A percentile compares a stretch with the other conserved stretches of the same genome.
These are phyloP conservation scores for Oryza brachyantha DNA, from an alignment of 176 grass and related monocot genomes.

Conservation along the genomic window DNA sequence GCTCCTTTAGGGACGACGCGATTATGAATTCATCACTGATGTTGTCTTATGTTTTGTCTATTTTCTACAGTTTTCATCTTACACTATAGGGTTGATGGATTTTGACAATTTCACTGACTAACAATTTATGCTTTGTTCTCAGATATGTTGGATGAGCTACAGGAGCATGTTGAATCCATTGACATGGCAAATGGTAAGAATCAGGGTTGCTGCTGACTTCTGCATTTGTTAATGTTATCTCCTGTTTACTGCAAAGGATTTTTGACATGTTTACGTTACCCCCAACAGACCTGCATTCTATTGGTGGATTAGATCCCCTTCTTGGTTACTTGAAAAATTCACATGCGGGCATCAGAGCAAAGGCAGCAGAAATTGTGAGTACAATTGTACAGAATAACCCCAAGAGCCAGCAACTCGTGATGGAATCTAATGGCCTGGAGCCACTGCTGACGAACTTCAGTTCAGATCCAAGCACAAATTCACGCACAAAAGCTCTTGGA, in stretches of 20 bases:
- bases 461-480: slow-evolving; percentile 57
- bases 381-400: slow-evolving; percentile 94
- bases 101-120: not conserved
- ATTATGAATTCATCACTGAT: not conserved
- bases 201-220: not conserved
- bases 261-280: slow-evolving; percentile 14
- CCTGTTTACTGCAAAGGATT: not conserved
- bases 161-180: slow-evolving; percentile 77
- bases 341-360: slow-evolving; percentile 79
- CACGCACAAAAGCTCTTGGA: slow-evolving; percentile 89
- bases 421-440: slow-evolving; percentile 79
- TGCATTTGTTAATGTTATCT: not conserved
- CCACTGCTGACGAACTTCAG: slow-evolving; percentile 82
- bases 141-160: slow-evolving; percentile 78
- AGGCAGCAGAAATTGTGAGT: slow-evolving; percentile 87
- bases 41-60: not conserved
- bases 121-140: slow-evolving; percentile 10
- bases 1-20: not conserved
- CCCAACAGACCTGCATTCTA: slow-evolving; percentile 69
- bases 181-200: slow-evolving; percentile 72
- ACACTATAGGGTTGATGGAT: not conserved
- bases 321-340: slow-evolving; percentile 76
- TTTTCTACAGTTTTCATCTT: not conserved
- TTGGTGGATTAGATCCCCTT: slow-evolving; percentile 85
- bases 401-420: slow-evolving; percentile 77